Conservation (phyloP, 140 eudicot species). For the Oenanthe javanica region DNA sequence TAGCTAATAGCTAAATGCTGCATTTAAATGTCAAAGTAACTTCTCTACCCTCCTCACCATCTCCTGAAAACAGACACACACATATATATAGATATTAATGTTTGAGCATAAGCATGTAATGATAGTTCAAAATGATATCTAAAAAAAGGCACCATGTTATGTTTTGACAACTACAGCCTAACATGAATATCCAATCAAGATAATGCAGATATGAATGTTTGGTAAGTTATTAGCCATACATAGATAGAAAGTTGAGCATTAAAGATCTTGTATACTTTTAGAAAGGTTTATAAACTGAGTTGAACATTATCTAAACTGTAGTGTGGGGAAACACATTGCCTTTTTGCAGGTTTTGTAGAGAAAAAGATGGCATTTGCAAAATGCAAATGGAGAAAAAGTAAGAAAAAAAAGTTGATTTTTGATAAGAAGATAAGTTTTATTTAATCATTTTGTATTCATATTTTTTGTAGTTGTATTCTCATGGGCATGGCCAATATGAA, state of each 20-base stretch:
- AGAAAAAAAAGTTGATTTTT: background rate
- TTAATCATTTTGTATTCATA: background rate
- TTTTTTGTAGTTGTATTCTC: background rate
- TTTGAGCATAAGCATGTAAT: background rate
- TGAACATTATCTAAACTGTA: conserved; percentile 25
- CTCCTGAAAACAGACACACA: background rate
- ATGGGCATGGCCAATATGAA: background rate
- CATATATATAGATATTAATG: background rate
- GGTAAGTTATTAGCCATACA: conserved; percentile 17
- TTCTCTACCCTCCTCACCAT: conserved; percentile 4
- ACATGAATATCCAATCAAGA: background rate
- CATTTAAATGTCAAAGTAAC: background rate
- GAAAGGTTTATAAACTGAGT: conserved; percentile 21
- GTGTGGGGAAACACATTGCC: conserved; percentile 33
- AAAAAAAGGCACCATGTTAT: background rate
- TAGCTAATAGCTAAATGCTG: conserved; percentile 9
- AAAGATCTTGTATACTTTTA: conserved; percentile 10
- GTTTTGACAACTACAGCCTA: background rate
- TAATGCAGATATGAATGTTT: background rate
- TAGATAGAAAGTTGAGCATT: conserved; percentile 14
- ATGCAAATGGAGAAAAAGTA: background rate
- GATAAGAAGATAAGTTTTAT: conserved; percentile 1
- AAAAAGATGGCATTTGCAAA: background rate
- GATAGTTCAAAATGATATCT: background rate
- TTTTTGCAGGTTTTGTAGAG: conserved; percentile 26